Conservation (phyloP, 495 filamentous ascomycete species). For the Neurospora terricola region DNA sequence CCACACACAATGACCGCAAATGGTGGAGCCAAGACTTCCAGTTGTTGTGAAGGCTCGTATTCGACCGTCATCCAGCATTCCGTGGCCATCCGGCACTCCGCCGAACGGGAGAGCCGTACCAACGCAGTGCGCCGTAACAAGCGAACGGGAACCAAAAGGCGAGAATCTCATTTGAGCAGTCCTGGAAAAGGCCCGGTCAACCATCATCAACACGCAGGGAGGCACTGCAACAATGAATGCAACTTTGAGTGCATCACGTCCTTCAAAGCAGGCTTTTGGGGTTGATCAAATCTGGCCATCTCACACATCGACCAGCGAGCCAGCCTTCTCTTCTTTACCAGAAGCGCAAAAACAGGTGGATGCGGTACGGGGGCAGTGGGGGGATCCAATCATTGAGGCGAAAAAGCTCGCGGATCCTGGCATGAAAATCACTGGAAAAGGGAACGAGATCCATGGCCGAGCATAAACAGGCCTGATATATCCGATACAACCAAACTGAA, state of each 20-base stretch:
- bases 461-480: not conserved
- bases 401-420: not conserved
- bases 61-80: conserved; percentile 5
- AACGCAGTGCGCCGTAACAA: not conserved
- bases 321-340: not conserved
- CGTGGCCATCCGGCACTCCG: not conserved
- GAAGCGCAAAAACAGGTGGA: not conserved
- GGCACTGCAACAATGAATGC: not conserved
- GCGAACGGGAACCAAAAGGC: not conserved
- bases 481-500: not conserved
- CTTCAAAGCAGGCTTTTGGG: not conserved
- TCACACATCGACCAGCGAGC: not conserved
- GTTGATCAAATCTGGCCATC: not conserved
- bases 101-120: not conserved
- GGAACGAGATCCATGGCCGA: not conserved
- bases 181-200: not conserved
- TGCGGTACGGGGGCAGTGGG: not conserved
- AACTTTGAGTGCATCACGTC: not conserved
- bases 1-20: not conserved
- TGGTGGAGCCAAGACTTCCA: not conserved
- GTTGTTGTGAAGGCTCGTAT: conserved; percentile 12
- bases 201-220: not conserved
- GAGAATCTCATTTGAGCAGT: not conserved
- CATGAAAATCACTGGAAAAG: not conserved
- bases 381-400: not conserved